phyloP scores from a whole-genome alignment of 2,329 filamentous ascomycete species.

The Ceratocystis smalleyi region DNA sequence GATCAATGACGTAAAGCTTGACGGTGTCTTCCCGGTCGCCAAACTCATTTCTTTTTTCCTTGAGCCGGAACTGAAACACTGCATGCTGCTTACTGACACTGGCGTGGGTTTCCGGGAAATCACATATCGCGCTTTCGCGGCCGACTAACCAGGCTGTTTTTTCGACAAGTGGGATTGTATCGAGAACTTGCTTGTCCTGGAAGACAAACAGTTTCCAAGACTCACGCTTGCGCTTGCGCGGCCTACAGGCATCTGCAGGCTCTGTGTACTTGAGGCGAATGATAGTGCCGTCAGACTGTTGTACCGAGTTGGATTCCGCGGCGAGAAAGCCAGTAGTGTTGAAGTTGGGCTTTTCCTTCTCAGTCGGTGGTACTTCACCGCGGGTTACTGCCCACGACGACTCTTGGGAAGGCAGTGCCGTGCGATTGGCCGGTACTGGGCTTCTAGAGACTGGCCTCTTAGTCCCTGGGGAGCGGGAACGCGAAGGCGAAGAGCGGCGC shows the following conservation, averaged over 20 bases:
- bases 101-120: constrained; percentile 73
- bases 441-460: background rate
- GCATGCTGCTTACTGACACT: constrained; percentile 93
- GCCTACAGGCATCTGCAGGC: constrained; percentile 80
- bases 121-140: constrained; percentile 63
- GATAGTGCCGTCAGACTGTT: constrained; percentile 54
- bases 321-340: constrained; percentile 66
- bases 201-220: constrained; percentile 88
- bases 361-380: constrained; percentile 30
- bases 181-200: constrained; percentile 64
- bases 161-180: constrained; percentile 60
- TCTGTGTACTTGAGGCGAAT: constrained; percentile 93
- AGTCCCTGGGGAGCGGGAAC: background rate
- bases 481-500: background rate
- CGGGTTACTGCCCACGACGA: constrained; percentile 43
- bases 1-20: constrained; percentile 78
- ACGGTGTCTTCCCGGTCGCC: constrained; percentile 68
- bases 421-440: background rate
- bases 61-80: constrained; percentile 79
- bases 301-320: constrained; percentile 65
- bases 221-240: constrained; percentile 46
- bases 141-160: constrained; percentile 87
- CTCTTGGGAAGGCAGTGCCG: constrained; percentile 45
- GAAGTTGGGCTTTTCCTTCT: constrained; percentile 83
- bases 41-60: constrained; percentile 70